Percentiles rank a stretch among this genome's conserved stretches.
Evolutionary conservation across 768 basidiomycete genomes (phyloP).

Genomic region (Termitomyces eurrhizus): DNA sequence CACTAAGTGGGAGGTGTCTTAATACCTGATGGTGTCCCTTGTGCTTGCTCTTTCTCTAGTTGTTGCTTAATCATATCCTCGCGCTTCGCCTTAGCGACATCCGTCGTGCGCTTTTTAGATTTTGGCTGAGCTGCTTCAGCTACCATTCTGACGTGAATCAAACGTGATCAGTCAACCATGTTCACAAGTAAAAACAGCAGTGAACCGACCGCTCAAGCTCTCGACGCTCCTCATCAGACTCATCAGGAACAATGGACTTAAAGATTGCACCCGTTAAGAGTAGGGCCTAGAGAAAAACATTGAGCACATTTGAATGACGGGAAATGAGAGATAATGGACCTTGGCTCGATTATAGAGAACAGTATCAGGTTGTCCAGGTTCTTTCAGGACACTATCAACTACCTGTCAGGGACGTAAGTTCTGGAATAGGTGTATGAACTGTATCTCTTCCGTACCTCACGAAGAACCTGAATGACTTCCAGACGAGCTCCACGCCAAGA

Average conservation of each 20-base stretch:
- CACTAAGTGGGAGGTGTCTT: slow-evolving; percentile 9
- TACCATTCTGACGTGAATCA: slow-evolving; percentile 58
- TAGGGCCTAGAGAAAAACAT: slow-evolving; percentile 53
- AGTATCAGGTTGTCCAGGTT: slow-evolving; percentile 65
- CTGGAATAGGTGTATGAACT: background rate
- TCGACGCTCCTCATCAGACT: slow-evolving; percentile 88
- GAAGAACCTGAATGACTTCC: slow-evolving; percentile 88
- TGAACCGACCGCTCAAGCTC: slow-evolving; percentile 84
- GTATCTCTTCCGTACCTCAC: slow-evolving; percentile 40
- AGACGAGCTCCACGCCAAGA: slow-evolving; percentile 97
- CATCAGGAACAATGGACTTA: slow-evolving; percentile 81
- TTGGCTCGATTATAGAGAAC: slow-evolving; percentile 82
- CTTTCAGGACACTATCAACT: slow-evolving; percentile 82
- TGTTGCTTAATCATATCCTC: slow-evolving; percentile 33
- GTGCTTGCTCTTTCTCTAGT: slow-evolving; percentile 20
- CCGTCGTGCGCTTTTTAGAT: slow-evolving; percentile 44
- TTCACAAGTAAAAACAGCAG: background rate
- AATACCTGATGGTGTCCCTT: slow-evolving; percentile 7
- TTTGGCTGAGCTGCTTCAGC: slow-evolving; percentile 81
- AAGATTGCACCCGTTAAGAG: slow-evolving; percentile 87
- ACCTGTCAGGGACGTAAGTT: slow-evolving; percentile 38
- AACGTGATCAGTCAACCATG: slow-evolving; percentile 1
- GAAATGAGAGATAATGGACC: slow-evolving; percentile 35
- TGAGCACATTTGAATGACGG: background rate
- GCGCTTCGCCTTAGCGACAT: slow-evolving; percentile 33